Evolutionary conservation across 768 basidiomycete species (phyloP).

Genomic region (Galerina marginata): DNA sequence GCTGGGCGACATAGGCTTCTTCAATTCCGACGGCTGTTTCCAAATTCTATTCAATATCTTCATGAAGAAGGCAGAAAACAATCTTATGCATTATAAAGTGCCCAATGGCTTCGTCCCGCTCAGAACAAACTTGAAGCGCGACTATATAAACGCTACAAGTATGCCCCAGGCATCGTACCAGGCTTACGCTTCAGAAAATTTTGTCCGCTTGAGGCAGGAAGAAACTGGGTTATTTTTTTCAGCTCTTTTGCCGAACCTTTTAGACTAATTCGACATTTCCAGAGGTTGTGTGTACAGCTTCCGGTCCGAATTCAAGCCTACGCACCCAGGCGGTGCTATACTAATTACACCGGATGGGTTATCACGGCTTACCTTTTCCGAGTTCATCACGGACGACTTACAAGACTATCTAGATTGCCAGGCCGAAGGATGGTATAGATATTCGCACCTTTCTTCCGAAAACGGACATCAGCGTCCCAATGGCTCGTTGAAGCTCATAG

Average conservation of each 20-base stretch:
- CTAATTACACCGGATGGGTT: neutral
- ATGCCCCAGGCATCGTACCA: no score
- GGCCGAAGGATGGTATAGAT: neutral
- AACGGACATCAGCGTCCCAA: neutral
- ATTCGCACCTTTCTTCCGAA: neutral
- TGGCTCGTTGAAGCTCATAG: conserved; percentile 6
- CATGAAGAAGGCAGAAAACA: conserved; percentile 4
- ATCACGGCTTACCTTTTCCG: neutral
- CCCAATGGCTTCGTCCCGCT: conserved; percentile 6
- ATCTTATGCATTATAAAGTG: neutral
- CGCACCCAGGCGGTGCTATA: neutral
- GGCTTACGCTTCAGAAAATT: neutral
- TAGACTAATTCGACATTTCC: neutral
- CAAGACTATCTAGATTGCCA: neutral
- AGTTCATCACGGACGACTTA: neutral
- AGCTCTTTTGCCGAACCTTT: no score
- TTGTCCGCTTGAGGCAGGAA: neutral
- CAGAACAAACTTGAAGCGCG: neutral
- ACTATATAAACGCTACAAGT: neutral
- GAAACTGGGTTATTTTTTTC: neutral
- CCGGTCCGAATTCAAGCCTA: neutral
- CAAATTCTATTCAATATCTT: conserved; percentile 16
- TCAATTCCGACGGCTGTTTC: conserved; percentile 12
- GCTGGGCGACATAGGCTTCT: conserved; percentile 16
- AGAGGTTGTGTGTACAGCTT: neutral